Evolutionary conservation across 2,329 filamentous ascomycete species (phyloP), one percentile per base, ranked within the genome.

Genomic region (Thelonectria olida): DNA sequence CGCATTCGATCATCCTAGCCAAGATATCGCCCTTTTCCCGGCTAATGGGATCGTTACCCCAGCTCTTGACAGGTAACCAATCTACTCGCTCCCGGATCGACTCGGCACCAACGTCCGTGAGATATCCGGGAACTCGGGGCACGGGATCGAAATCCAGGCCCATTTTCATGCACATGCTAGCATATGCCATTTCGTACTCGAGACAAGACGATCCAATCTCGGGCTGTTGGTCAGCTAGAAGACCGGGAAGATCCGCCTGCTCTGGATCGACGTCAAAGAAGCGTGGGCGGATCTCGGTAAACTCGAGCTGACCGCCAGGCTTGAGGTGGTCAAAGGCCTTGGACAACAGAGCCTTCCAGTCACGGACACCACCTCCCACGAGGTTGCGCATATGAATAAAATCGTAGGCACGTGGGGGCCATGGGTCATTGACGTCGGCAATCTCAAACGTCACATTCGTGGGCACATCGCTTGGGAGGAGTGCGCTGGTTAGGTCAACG

Each of bases 381-480:
- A 79, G 65, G 66, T 79, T 77, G 39, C 80, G 78, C 58, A 78
- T 74, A 64, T 82, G 79, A 20, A 82, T 73, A 47, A 82, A 80
- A 66, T 82, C 80, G 54, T 74, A 76, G 2, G 68, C 67, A 1
- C 66, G 62, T 7, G 68, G 69, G 4, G 72, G 73, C 80, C 79
- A 82, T 4, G 73, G 76, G 25, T 84, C 78, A 62, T 86, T 84
- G 27, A 84, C 80, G 69, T 90, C 86, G 69, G 85, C 84, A 38
- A 89, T 81, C 58, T 85, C 76, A 69, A 89, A 89, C 4, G 78
- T 80, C 20, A 89, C 80, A 66, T 90, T 90, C 17, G 84, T 80
- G 7, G 87, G 87, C 7, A 88, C 82, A 23, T 75, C 71, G 8
- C 71, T 76, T 15, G 76, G 78, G 42, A 79, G 68, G 31, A 81